Evolutionary conservation across 2,329 filamentous ascomycete species (phyloP).

Genomic region (Monilinia fructicola): DNA sequence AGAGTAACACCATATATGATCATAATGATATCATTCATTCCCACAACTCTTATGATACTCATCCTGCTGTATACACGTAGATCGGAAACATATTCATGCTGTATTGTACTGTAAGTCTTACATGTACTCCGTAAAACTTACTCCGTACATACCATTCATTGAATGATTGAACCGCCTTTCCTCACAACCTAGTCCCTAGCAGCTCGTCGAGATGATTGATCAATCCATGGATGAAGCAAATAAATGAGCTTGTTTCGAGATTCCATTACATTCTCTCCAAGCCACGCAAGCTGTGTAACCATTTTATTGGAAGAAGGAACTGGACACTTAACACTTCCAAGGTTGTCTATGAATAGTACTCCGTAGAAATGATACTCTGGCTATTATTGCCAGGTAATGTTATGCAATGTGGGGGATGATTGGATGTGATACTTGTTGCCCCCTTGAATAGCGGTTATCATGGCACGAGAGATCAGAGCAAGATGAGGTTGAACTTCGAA

Average conservation of each 20-base stretch:
- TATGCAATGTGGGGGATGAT: conserved; percentile 1
- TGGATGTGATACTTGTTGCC: not conserved
- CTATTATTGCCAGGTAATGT: not conserved
- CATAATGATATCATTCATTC: too few species aligned
- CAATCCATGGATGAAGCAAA: not conserved
- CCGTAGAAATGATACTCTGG: not conserved
- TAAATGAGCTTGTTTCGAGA: not conserved
- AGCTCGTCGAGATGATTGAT: not conserved
- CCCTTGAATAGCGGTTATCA: not conserved
- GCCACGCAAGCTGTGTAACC: conserved; percentile 11
- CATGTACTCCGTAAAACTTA: too few species aligned
- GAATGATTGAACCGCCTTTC: not conserved
- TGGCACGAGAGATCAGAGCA: not conserved
- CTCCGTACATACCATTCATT: too few species aligned
- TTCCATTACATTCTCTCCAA: not conserved
- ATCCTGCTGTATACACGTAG: too few species aligned
- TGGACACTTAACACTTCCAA: conserved; percentile 8
- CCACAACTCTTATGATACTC: not conserved
- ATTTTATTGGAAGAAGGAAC: not conserved
- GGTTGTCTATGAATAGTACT: not conserved
- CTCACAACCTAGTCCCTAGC: not conserved
- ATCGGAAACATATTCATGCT: not conserved
- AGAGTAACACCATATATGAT: too few species aligned
- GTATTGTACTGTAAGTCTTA: too few species aligned
- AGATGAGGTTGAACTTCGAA: too few species aligned